Base-by-base conservation (phyloP, 495 filamentous ascomycete genomes). In the Chaetomium fimeti region DNA sequence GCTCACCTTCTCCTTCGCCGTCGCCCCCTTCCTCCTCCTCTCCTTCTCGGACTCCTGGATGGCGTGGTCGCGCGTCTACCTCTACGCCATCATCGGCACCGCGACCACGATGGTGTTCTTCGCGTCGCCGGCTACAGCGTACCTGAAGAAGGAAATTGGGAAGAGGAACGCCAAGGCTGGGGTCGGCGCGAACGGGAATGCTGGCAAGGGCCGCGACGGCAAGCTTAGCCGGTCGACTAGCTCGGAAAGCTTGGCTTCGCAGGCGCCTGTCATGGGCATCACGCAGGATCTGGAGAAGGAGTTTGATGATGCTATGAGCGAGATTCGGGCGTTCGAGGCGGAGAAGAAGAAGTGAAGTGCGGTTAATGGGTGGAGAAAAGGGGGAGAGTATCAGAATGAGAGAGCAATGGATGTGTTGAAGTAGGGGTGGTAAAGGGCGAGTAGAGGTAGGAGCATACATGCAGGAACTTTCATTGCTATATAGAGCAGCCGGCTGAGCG, bases 1-100 rank as follows among this genome's bases (percentile, higher is more conserved):
- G 71, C 66, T 89, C 13, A 86, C 87, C 16, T 92, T 98, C 72
- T 85, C 88, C 63, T 98, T 96, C 76, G 82, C 85, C 58, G 88
- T 85, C 2, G 80, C 88, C 2, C 93, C 94, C 3, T 98, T 98
- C 78, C 81, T 96, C 60, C 77, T 96, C 28, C 86, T 97, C 13
- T 78, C 80, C 36, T 84, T 97, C 66, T 72, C 75, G 22, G 79
- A 82, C 54, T 90, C 88, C 2, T 72, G 95, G 40, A 73, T 76
- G 5, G 87, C 91, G 63, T 98, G 94, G 94, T 71, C 82, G 0
- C 85, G 89, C 36, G 88, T 95, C n/a, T 93, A 96, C 76, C 97
- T 91, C 80, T 98, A 96, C 78, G 85, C 85, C 43, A 78, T 92
- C 67, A 65, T 93, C 55, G 85, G 85, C 53, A 88, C 86, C n/a